Conservation (phyloP, 2,329 filamentous ascomycete species). For the Neonectria coccinea region DNA sequence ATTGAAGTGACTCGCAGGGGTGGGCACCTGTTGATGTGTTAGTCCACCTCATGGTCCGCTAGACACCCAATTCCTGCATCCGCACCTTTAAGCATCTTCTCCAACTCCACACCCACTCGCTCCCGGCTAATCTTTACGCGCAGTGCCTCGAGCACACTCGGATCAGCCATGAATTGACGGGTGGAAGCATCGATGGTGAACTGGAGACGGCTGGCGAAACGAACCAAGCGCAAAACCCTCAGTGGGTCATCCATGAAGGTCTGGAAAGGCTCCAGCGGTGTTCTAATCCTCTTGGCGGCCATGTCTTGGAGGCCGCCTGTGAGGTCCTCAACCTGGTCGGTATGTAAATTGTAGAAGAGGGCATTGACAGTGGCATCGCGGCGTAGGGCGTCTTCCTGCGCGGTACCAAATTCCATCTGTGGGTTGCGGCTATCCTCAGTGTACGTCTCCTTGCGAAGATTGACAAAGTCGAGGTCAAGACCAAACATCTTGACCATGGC, state of each 20-base stretch:
- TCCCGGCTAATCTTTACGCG: constrained; percentile 91
- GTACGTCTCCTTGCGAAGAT: constrained; percentile 92
- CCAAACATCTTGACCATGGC: constrained; percentile 87
- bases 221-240: constrained; percentile 84
- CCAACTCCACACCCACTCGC: constrained; percentile 85
- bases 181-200: constrained; percentile 81
- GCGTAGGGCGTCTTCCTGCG: constrained; percentile 87
- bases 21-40: constrained; percentile 61
- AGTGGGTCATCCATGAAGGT: constrained; percentile 96
- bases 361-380: constrained; percentile 96
- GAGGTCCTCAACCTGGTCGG: constrained; percentile 83
- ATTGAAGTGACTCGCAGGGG: constrained; percentile 70
- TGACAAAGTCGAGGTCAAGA: constrained; percentile 93
- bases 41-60: constrained; percentile 3
- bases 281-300: constrained; percentile 78
- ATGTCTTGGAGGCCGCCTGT: constrained; percentile 84
- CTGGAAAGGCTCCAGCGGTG: constrained; percentile 86
- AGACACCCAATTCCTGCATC: neutral
- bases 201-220: constrained; percentile 86
- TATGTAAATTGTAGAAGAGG: constrained; percentile 93
- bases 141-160: constrained; percentile 83
- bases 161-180: constrained; percentile 79
- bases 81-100: constrained; percentile 87
- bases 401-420: constrained; percentile 92
- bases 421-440: constrained; percentile 90